These are phyloP conservation scores for Glutinoglossum americanum DNA, from an alignment of 495 filamentous ascomycete genomes.

Conservation along the genomic window DNA sequence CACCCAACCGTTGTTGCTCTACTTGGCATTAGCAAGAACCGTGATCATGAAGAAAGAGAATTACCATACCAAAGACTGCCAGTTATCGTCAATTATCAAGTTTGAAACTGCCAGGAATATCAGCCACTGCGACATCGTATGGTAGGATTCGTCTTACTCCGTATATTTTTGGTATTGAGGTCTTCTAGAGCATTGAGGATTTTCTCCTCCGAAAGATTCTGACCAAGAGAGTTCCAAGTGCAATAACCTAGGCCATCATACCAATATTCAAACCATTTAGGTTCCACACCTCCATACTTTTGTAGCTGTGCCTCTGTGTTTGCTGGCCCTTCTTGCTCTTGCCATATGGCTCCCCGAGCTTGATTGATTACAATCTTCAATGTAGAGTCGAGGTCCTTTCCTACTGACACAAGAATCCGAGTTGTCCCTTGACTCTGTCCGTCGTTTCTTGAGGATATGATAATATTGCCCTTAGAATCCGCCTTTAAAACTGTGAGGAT, in stretches of 20 bases:
- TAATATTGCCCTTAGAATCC: conserved; percentile 39
- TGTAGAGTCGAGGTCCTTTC: conserved; percentile 52
- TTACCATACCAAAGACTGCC: conserved; percentile 59
- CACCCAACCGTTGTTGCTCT: conserved; percentile 25
- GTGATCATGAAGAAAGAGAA: conserved; percentile 18
- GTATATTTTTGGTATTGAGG: conserved; percentile 48
- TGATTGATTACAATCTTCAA: conserved; percentile 70
- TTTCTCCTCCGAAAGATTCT: conserved; percentile 57
- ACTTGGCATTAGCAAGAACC: not conserved
- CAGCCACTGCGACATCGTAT: not conserved
- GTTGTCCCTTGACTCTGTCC: conserved; percentile 27
- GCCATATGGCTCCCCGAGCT: conserved; percentile 44
- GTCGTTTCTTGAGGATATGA: conserved; percentile 33
- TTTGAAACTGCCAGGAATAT: conserved; percentile 30
- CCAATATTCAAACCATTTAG: conserved; percentile 70
- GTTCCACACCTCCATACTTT: conserved; percentile 25
- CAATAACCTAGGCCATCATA: conserved; percentile 68
- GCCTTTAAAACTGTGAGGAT: conserved; percentile 49
- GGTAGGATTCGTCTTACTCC: conserved; percentile 19
- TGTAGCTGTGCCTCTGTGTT: conserved; percentile 15
- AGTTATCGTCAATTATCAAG: conserved; percentile 90
- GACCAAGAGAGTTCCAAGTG: conserved; percentile 88
- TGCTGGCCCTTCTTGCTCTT: conserved; percentile 10
- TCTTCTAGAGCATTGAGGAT: conserved; percentile 51
- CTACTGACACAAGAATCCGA: conserved; percentile 48